Evolutionary conservation across 2,329 filamentous ascomycete genomes (phyloP), one percentile per base, ranked within the genome.

Genomic region (Apiospora phragmitis): DNA sequence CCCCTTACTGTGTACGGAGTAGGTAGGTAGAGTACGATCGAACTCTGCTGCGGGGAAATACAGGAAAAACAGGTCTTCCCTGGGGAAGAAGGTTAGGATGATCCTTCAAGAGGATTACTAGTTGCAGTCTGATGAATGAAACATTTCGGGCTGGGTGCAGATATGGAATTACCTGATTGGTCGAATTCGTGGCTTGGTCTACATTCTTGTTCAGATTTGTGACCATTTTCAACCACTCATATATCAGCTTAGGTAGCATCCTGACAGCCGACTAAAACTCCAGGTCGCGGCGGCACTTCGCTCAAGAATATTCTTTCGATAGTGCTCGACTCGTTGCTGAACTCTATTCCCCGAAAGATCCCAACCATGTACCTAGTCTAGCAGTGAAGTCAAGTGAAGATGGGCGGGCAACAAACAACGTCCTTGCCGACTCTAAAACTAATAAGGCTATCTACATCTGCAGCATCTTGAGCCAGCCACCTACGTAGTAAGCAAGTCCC

Each of bases 121-220:
- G 49, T 21, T 29, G 49, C 1, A 32, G 49, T 32, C 51, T 59
- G 51, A 35, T n/a, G 14, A 11, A 24, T 62, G 55, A 62, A 62
- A 62, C 55, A 62, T 38, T 62, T 38, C 32, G 55, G 55, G 55
- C 55, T 62, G 55, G 55, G 55, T 62, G 55, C 55, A 62, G 55
- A 38, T 62, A 32, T 62, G 32, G 18, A 62, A 14, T 62, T 62
- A 35, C 18, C 55, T 62, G 32, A 62, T 35, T 62, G 55, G 55
- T 38, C 32, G 32, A 38, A 62, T 38, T 62, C 32, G 32, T 35
- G 29, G 55, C 29, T 32, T 32, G 51, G 51, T 21, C 21, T n/a
- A 16, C 32, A 21, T n/a, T 62, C 51, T 38, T 62, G 38, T 18
- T 38, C 32, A 62, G 32, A 62, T 38, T 62, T 62, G 32, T n/a